phyloP scores from a whole-genome alignment of 768 basidiomycete species.

The Leccinum rimulosum region DNA sequence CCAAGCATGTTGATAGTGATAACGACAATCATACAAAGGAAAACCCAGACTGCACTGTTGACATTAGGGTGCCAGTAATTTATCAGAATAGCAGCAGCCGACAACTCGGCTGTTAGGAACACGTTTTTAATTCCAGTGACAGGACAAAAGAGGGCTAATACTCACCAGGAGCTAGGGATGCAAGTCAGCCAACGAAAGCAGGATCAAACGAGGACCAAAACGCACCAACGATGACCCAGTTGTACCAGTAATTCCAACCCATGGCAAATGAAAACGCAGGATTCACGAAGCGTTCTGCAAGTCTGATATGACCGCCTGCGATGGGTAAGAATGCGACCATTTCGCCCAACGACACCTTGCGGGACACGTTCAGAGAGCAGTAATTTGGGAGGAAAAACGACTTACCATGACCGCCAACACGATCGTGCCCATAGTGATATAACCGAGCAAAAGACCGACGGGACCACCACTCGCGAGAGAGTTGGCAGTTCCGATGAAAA shows the following conservation, averaged over 20 bases:
- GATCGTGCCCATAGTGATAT: constrained; percentile 59
- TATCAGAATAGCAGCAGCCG: constrained; percentile 68
- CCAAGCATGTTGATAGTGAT: constrained; percentile 74
- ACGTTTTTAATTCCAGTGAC: not conserved
- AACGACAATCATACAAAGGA: constrained; percentile 72
- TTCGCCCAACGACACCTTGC: constrained; percentile 56
- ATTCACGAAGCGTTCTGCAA: constrained; percentile 81
- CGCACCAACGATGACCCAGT: constrained; percentile 27
- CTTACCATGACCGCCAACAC: constrained; percentile 71
- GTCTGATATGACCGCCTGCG: constrained; percentile 75
- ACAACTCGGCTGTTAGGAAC: constrained; percentile 27
- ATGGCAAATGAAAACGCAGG: constrained; percentile 60
- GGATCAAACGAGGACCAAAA: not conserved
- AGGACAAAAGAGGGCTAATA: not conserved
- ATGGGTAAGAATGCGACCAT: constrained; percentile 74
- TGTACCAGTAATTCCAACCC: constrained; percentile 57
- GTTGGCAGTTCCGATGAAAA: constrained; percentile 65
- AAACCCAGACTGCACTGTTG: constrained; percentile 75
- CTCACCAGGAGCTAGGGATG: constrained; percentile 25
- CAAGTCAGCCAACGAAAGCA: not conserved
- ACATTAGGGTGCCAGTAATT: constrained; percentile 63
- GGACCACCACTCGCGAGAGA: constrained; percentile 61
- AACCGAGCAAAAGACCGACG: constrained; percentile 72
- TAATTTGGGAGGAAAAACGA: not conserved
- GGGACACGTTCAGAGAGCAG: not conserved